Evolutionary conservation across 139 green algal genomes (phyloP).

Genomic region (Picochlorum sp.): DNA sequence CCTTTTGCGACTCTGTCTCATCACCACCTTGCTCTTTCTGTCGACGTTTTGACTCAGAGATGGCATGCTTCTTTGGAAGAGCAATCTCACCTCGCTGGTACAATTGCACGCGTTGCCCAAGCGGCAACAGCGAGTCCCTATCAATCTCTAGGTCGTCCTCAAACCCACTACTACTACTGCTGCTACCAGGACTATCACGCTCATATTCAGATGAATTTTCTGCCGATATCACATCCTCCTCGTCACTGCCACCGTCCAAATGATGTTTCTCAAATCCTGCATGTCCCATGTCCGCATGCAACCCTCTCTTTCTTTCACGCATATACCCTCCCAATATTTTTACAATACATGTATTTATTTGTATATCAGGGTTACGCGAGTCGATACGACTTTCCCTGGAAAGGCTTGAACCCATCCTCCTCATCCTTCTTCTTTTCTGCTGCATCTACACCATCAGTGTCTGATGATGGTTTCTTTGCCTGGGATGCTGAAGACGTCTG

Average conservation of each 20-base stretch:
- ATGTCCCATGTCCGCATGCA: no score
- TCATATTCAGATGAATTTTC: not conserved
- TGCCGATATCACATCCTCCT: not conserved
- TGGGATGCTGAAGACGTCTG: not conserved
- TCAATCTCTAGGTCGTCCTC: not conserved
- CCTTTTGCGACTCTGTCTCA: slow-evolving; percentile 6
- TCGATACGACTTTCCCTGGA: slow-evolving; percentile 8
- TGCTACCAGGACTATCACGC: not conserved
- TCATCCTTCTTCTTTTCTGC: slow-evolving; percentile 1
- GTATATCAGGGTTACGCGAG: slow-evolving; percentile 3
- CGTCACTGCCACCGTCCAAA: not conserved
- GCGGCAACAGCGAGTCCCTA: not conserved
- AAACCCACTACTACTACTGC: not conserved
- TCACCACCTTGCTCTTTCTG: slow-evolving; percentile 30
- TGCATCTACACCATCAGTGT: not conserved
- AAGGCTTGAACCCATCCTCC: slow-evolving; percentile 11
- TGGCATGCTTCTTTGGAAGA: no score
- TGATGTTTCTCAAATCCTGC: no score
- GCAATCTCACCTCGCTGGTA: no score
- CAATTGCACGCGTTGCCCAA: no score
- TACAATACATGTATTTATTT: not conserved
- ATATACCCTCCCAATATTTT: no score
- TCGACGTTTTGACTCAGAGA: no score
- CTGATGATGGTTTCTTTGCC: not conserved
- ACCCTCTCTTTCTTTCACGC: no score